These are phyloP conservation scores for Penicillium cinerascens DNA, from an alignment of 495 filamentous ascomycete species.

Conservation along the genomic window DNA sequence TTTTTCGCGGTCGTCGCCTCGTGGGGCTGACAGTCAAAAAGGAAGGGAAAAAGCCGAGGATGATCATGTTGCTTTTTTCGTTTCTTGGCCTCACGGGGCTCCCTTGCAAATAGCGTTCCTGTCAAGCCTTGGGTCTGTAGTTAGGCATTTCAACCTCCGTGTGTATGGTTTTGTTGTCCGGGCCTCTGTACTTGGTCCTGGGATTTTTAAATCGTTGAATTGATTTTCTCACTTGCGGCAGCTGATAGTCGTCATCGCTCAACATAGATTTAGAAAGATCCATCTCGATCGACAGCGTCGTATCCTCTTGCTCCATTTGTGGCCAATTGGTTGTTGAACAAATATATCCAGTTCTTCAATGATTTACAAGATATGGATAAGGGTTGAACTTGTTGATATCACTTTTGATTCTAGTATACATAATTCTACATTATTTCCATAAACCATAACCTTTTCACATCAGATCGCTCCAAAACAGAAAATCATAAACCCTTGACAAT, in stretches of 20 bases:
- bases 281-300: too few species aligned
- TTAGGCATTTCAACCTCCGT: slow-evolving; percentile 18
- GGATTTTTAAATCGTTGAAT: not conserved
- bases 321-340: too few species aligned
- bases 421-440: slow-evolving; percentile 2
- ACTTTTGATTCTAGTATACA: slow-evolving; percentile 11
- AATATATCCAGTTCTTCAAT: too few species aligned
- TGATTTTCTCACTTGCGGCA: not conserved
- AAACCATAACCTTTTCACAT: slow-evolving; percentile 3
- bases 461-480: slow-evolving; percentile 1
- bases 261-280: too few species aligned
- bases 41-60: too few species aligned
- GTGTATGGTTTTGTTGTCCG: slow-evolving; percentile 5
- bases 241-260: too few species aligned
- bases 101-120: slow-evolving; percentile 25
- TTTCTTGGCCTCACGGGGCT: slow-evolving; percentile 11
- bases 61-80: slow-evolving; percentile 12
- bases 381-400: not conserved
- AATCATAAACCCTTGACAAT: not conserved
- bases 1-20: not conserved
- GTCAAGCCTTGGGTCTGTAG: too few species aligned
- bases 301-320: too few species aligned
- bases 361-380: too few species aligned
- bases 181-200: not conserved
- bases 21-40: slow-evolving; percentile 1